Evolutionary conservation across 257 asterid species (phyloP).

Genomic region (Solanum sejunctum): DNA sequence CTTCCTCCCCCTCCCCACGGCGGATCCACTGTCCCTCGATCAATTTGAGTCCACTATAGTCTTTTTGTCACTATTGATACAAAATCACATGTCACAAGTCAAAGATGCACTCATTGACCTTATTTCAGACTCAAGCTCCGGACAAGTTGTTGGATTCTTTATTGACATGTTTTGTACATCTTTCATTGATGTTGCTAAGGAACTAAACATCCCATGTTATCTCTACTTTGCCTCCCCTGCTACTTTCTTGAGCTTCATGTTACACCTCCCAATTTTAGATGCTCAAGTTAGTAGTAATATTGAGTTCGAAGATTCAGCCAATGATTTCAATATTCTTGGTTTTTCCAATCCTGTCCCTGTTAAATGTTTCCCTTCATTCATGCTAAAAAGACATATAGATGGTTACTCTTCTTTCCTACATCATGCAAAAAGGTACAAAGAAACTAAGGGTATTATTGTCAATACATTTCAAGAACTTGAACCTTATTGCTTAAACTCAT

Average conservation of each 20-base stretch:
- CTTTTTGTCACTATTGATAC: background rate
- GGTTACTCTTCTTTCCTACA: background rate
- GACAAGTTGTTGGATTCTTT: background rate
- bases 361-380: background rate
- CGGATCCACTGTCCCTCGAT: background rate
- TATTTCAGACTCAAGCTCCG: background rate
- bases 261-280: background rate
- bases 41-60: background rate
- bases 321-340: background rate
- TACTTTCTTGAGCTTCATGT: constrained; percentile 7
- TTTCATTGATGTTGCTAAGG: constrained; percentile 5
- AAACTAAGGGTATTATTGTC: constrained; percentile 1
- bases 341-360: constrained; percentile 1
- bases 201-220: constrained; percentile 4
- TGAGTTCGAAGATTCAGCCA: background rate
- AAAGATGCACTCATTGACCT: constrained; percentile 4
- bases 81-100: background rate
- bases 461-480: constrained; percentile 9
- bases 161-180: constrained; percentile 7
- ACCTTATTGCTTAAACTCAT: background rate
- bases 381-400: background rate
- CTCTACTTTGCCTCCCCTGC: constrained; percentile 8
- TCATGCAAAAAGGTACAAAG: background rate
- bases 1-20: background rate
- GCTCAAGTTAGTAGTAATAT: background rate